Conservation (phyloP, 345 rosid genomes). For the Eutrema heterophyllum region DNA sequence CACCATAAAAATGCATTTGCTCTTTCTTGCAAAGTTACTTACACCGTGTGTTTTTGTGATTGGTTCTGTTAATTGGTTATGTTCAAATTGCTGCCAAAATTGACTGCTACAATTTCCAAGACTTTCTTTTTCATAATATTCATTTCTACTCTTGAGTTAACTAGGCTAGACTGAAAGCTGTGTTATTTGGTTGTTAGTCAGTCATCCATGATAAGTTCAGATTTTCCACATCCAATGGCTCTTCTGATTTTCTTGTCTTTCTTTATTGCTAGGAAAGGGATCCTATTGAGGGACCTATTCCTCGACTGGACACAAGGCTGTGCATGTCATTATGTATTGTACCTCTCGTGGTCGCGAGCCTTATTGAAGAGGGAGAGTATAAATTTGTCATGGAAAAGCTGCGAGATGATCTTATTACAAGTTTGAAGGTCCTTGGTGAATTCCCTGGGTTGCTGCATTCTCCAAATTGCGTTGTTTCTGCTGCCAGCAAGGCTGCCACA, state of each 20-base stretch:
- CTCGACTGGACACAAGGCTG: slow-evolving; percentile 79
- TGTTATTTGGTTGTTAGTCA: not conserved
- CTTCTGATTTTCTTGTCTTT: not conserved
- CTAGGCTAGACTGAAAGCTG: not conserved
- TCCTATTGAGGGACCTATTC: slow-evolving; percentile 89
- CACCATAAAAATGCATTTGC: not conserved
- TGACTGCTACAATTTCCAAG: not conserved
- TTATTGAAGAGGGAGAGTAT: slow-evolving; percentile 81
- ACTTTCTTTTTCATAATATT: not conserved
- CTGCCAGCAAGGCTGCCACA: slow-evolving; percentile 90
- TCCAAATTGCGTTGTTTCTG: slow-evolving; percentile 67
- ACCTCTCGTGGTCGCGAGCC: slow-evolving; percentile 70
- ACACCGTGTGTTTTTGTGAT: not conserved
- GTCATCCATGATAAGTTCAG: not conserved
- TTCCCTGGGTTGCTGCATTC: slow-evolving; percentile 82
- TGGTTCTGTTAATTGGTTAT: not conserved
- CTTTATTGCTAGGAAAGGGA: slow-evolving; percentile 67
- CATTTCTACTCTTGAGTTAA: not conserved
- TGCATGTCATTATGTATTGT: slow-evolving; percentile 79
- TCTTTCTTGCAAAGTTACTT: not conserved
- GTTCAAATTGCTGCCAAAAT: not conserved
- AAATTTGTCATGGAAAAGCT: slow-evolving; percentile 33
- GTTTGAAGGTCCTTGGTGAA: slow-evolving; percentile 81
- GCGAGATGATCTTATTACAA: slow-evolving; percentile 56
- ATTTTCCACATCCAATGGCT: not conserved